A percentile compares a stretch with the other conserved stretches of the same genome.
phyloP scores from a whole-genome alignment of 352 stramenopile species.

The Globisporangium barbulae region DNA sequence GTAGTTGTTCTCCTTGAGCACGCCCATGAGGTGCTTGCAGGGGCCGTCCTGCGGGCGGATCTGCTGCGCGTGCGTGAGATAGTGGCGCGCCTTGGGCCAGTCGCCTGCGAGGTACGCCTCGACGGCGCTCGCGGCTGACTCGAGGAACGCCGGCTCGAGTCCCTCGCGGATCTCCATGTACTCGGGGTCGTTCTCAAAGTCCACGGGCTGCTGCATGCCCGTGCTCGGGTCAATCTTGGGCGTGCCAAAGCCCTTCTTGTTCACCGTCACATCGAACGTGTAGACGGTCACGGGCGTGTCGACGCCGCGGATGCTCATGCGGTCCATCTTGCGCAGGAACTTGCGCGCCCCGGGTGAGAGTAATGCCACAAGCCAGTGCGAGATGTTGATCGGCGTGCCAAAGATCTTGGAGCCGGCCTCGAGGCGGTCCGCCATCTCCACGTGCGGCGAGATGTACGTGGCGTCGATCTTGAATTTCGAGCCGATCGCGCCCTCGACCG shows the following conservation, averaged over 20 bases:
- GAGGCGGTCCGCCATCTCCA: constrained; percentile 93
- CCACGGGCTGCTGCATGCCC: constrained; percentile 58
- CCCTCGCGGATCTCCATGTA: constrained; percentile 83
- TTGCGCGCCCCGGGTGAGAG: constrained; percentile 64
- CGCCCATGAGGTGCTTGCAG: constrained; percentile 87
- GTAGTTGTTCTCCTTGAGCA: constrained; percentile 84
- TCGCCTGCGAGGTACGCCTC: constrained; percentile 74
- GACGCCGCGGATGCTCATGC: constrained; percentile 80
- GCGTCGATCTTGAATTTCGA: constrained; percentile 96
- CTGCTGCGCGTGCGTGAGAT: constrained; percentile 68
- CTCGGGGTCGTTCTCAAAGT: constrained; percentile 82
- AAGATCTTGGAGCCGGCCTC: constrained; percentile 95
- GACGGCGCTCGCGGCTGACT: constrained; percentile 59
- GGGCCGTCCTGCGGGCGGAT: constrained; percentile 87
- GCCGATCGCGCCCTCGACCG: constrained; percentile 95
- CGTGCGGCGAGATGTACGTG: constrained; percentile 96
- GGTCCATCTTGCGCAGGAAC: constrained; percentile 82
- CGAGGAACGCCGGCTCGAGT: constrained; percentile 77
- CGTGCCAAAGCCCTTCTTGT: constrained; percentile 71
- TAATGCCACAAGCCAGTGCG: constrained; percentile 76
- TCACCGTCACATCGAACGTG: constrained; percentile 85
- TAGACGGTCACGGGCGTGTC: constrained; percentile 82
- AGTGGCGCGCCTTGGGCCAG: constrained; percentile 72
- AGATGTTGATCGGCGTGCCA: constrained; percentile 77
- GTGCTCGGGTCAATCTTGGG: constrained; percentile 63